These are phyloP conservation scores for Corynascus novoguineensis DNA, from an alignment of 495 filamentous ascomycete genomes.

Conservation along the genomic window DNA sequence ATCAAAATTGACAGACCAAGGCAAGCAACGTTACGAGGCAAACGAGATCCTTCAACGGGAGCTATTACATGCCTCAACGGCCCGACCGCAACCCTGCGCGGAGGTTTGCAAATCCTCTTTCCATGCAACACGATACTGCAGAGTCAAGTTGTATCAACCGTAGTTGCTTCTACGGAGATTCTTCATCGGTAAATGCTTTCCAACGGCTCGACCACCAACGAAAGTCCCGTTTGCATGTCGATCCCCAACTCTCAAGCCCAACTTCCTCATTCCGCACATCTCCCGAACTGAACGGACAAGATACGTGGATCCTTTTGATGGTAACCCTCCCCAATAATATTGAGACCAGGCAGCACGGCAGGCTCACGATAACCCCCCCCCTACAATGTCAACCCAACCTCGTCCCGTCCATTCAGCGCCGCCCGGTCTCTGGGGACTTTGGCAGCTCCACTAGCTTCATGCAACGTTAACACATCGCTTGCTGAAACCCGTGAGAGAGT, in stretches of 20 bases:
- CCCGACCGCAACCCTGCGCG: conserved; percentile 1
- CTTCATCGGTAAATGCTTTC: not conserved
- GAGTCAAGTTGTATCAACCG: too few relatives aligned
- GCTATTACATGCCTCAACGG: conserved; percentile 1
- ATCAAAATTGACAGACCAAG: not conserved
- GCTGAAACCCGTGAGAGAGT: not conserved
- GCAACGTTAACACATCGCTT: conserved; percentile 7
- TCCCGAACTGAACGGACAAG: conserved; percentile 1
- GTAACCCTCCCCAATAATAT: too few relatives aligned
- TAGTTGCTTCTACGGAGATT: too few relatives aligned
- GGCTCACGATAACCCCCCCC: too few relatives aligned
- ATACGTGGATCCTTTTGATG: not conserved
- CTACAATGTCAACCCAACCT: too few relatives aligned
- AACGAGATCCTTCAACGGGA: not conserved
- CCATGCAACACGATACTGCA: not conserved
- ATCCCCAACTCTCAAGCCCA: not conserved
- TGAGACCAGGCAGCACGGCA: too few relatives aligned
- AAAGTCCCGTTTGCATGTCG: not conserved
- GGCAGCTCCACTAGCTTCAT: not conserved
- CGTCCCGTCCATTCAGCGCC: not conserved
- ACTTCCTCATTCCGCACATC: conserved; percentile 6
- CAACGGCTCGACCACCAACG: not conserved
- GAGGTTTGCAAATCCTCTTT: conserved; percentile 6
- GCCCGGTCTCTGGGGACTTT: not conserved
- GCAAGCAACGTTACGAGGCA: conserved; percentile 4